Base-by-base conservation (phyloP, 1,284 basidiomycete species). In the Cutaneotrichosporon curvatum region DNA sequence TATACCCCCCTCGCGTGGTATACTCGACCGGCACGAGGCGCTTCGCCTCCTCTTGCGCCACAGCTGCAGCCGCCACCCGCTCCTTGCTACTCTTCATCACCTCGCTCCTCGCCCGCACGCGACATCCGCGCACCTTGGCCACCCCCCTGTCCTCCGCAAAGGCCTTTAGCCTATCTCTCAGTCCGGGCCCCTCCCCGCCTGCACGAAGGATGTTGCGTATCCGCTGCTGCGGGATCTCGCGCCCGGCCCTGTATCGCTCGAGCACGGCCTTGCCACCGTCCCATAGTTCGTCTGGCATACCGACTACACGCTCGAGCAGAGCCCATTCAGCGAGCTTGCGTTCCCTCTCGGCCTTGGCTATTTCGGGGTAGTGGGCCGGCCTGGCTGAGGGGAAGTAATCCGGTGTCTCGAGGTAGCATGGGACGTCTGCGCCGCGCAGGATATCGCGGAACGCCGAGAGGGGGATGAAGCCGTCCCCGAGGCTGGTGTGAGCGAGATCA, bases 371-470 rank as follows among this genome's bases (percentile, higher is more conserved):
- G 4, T 36, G 9, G 1, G 14, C 9, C 4, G 49, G 37, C 2
- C 47, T 37, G 1, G 33, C 23, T 6, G 22, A 36, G 12, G 41
- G 30, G 11, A 12, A 25, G 41, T 47, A 40, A 8, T 30, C 21
- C 7, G 48, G 47, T 10, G 48, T 54, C 33, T 54, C 52, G 21
- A 54, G 48, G 36, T 40, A 50, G 30, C 42, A 50, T 4, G 52
- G 52, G 18, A 53, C 38, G 25, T 34, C 20, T 23, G 43, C 40
- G 22, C 49, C 44, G n/a, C 32, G 48, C 2, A 54, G 43, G 37
- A 54, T 32, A 25, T 10, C 4, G 4, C 52, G 45, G 32, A 50
- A 47, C 2, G 43, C 42, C 5, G 37, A 11, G 4, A 48, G 19
- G 4, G 45, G 33, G n/a, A 54, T 54, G 5, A 43, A 36, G 12